A percentile compares a stretch with the other conserved stretches of the same genome.
Evolutionary conservation across 108 stramenopile genomes (phyloP).

Genomic region (Nitzschia putrida): DNA sequence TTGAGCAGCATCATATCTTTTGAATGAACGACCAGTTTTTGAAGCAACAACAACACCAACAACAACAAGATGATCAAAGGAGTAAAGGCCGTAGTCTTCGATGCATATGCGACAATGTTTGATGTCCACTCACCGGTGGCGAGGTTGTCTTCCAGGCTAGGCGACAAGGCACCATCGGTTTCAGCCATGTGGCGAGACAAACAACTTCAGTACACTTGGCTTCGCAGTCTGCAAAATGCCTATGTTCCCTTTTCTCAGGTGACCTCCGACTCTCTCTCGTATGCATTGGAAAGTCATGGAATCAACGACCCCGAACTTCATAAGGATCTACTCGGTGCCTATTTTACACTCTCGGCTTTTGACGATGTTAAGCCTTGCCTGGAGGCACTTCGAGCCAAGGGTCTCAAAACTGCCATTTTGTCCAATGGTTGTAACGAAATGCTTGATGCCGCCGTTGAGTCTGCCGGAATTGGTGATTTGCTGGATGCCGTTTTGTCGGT

Average conservation of each 20-base stretch:
- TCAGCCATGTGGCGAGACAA: background rate
- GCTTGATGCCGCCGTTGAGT: background rate
- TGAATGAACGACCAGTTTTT: no score
- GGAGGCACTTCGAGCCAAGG: background rate
- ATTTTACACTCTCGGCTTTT: background rate
- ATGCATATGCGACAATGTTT: background rate
- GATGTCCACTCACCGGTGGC: background rate
- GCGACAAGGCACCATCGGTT: background rate
- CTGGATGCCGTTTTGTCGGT: background rate
- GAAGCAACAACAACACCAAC: background rate
- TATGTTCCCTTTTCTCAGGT: background rate
- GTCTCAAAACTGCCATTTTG: background rate
- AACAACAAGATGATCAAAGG: background rate
- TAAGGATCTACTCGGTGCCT: background rate
- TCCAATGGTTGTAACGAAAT: background rate
- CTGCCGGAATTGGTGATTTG: background rate
- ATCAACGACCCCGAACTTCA: background rate
- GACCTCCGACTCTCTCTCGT: background rate
- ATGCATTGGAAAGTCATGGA: background rate
- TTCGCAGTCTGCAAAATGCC: background rate
- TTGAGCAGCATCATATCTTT: no score
- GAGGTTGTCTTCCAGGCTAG: background rate
- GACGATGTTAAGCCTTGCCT: background rate
- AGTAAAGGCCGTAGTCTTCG: background rate
- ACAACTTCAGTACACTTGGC: constrained; percentile 2